Evolutionary conservation across 371 early-diverging fungal species (phyloP), one percentile per base, ranked within the genome.

Genomic region (Lichtheimia hyalospora): DNA sequence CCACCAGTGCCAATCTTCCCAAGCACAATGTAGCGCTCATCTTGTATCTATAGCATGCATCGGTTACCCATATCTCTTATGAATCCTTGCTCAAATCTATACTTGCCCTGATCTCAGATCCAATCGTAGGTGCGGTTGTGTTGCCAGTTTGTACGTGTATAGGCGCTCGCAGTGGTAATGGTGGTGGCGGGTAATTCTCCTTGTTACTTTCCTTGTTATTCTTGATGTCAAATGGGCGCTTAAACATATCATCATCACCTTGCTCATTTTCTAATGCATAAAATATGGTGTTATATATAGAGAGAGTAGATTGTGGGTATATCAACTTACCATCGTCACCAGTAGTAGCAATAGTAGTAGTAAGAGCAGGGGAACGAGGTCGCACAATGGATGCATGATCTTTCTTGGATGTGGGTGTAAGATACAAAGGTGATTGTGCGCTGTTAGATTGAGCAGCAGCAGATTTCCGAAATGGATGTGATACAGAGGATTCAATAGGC

Each of bases 1-100:
- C 95, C 97, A 42, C 97, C 97, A 12, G 89, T 86, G 2, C 96
- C 97, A 23, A 95, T 86, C 16, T 86, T 71, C 12, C 79, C 75
- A 23, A 91, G 70, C 49, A 79, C 69, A 21, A 75, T 69, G 71
- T 56, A 62, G 8, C 34, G 34, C 10, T 34, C 34, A 6, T 21
- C 40, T 28, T 53, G 21, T n/a, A 46, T 46, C 21, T 18, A 18
- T 46, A 0, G 16, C 15, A n/a, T 46, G 10, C 46, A 16, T 10
- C 4, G 13, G 46, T 18, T 16, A 21, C n/a, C 21, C n/a, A 5
- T 12, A 21, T 16, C 1, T 6, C 2, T n/a, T 16, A 16, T 46
- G 6, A 21, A n/a, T 8, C 46, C 18, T 46, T 16, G 10, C 15
- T 46, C 21, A 46, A 0, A n/a, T 18, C 46, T 46, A 13, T 46